These are phyloP conservation scores for Sporopachydermia lactativora DNA, from an alignment of 805 yeast genomes.

Conservation along the genomic window DNA sequence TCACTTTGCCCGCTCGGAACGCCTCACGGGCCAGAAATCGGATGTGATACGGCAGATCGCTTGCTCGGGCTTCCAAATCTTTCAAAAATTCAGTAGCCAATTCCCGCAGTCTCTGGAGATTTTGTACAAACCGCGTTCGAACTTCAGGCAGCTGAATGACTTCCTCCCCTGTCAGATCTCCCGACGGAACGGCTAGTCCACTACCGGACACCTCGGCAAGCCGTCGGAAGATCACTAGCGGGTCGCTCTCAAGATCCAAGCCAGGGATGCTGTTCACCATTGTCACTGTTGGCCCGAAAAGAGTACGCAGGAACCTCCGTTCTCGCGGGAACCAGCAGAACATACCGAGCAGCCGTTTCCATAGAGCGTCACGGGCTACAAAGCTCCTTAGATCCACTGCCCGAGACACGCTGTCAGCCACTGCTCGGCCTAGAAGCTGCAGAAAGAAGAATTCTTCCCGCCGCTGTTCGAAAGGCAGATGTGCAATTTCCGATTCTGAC, in stretches of 20 bases:
- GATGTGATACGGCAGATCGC: slow-evolving; percentile 39
- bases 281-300: slow-evolving; percentile 26
- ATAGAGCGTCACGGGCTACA: slow-evolving; percentile 19
- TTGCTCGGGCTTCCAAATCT: slow-evolving; percentile 29
- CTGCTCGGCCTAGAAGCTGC: slow-evolving; percentile 30
- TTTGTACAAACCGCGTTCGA: slow-evolving; percentile 51
- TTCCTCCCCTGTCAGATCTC: slow-evolving; percentile 35
- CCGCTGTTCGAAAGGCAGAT: slow-evolving; percentile 10
- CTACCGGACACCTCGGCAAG: slow-evolving; percentile 24
- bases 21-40: slow-evolving; percentile 36
- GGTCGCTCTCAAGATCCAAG: slow-evolving; percentile 69
- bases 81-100: slow-evolving; percentile 46
- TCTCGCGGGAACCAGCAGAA: slow-evolving; percentile 25
- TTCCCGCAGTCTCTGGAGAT: slow-evolving; percentile 65
- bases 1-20: too few relatives aligned
- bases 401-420: slow-evolving; percentile 12
- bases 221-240: slow-evolving; percentile 36
- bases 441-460: slow-evolving; percentile 32
- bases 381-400: slow-evolving; percentile 3
- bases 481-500: slow-evolving; percentile 3
- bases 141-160: slow-evolving; percentile 79
- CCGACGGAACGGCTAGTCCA: slow-evolving; percentile 21
- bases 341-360: slow-evolving; percentile 28
- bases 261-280: slow-evolving; percentile 11
- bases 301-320: slow-evolving; percentile 16